These are phyloP conservation scores for Blastobotrys illinoisensis DNA, from an alignment of 1,139 yeast species.

Conservation along the genomic window DNA sequence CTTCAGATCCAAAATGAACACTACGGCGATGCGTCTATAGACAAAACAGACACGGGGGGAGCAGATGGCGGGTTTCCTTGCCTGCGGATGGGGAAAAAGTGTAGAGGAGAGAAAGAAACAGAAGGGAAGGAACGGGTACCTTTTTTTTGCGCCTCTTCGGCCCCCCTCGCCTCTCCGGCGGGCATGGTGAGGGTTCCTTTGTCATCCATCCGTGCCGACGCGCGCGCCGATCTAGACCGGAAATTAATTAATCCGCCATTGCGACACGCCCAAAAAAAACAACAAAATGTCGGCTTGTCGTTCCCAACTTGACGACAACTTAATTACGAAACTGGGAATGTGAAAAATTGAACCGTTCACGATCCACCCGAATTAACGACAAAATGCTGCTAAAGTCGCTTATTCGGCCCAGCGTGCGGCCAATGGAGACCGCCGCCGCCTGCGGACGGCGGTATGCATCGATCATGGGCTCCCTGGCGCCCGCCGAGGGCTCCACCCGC, in stretches of 20 bases:
- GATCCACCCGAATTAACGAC: not conserved
- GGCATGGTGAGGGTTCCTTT: not conserved
- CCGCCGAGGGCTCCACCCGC: slow-evolving; percentile 30
- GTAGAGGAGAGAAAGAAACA: not conserved
- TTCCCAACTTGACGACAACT: not conserved
- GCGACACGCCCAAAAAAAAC: not conserved
- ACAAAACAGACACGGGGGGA: not conserved
- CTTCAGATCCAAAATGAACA: not conserved
- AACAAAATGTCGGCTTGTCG: not conserved
- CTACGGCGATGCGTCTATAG: not conserved
- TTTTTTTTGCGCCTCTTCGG: not conserved
- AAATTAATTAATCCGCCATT: not conserved
- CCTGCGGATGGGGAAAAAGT: not conserved
- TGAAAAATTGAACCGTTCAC: not conserved
- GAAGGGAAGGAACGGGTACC: not conserved
- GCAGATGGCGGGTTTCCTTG: not conserved
- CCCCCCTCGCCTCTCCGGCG: not conserved
- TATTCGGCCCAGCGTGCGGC: not conserved
- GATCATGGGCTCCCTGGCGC: slow-evolving; percentile 25
- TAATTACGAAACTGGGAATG: not conserved
- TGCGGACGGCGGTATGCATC: slow-evolving; percentile 6
- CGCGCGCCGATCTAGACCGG: not conserved
- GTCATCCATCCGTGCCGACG: not conserved
- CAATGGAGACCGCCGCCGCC: not conserved
- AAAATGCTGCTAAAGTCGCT: not conserved